Conservation (phyloP, 768 basidiomycete species). For the Dictyophora rubrovolvata region DNA sequence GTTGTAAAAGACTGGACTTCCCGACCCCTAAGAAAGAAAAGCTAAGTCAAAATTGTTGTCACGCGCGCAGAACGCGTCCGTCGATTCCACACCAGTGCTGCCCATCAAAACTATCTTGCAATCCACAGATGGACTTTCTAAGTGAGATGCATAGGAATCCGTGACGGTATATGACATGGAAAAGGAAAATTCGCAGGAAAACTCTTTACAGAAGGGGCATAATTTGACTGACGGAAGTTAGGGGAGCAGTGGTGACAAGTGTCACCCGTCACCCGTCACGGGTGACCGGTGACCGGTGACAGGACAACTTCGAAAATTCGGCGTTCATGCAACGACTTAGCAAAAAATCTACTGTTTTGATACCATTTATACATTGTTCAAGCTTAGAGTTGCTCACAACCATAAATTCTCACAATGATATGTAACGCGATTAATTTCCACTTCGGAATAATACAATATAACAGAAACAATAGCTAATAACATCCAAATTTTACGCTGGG, state of each 20-base stretch:
- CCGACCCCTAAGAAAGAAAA: slow-evolving; percentile 56
- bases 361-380: no score
- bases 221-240: slow-evolving; percentile 4
- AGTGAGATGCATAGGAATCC: slow-evolving; percentile 2
- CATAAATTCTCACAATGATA: no score
- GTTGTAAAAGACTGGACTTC: slow-evolving; percentile 83
- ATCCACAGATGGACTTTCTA: slow-evolving; percentile 38
- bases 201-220: slow-evolving; percentile 3
- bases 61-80: slow-evolving; percentile 7
- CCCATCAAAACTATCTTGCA: slow-evolving; percentile 96
- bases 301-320: background rate
- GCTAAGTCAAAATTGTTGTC: slow-evolving; percentile 24
- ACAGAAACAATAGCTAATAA: no score
- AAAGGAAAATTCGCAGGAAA: background rate
- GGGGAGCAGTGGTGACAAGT: slow-evolving; percentile 5
- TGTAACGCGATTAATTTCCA: no score
- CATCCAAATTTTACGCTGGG: background rate
- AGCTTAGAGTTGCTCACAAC: no score
- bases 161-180: slow-evolving; percentile 3
- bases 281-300: no score
- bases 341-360: no score
- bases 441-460: no score
- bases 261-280: background rate
- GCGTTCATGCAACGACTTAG: no score
- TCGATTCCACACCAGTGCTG: slow-evolving; percentile 43